phyloP scores from a whole-genome alignment of 164 flowering plant species.

The Vitis labrusca region DNA sequence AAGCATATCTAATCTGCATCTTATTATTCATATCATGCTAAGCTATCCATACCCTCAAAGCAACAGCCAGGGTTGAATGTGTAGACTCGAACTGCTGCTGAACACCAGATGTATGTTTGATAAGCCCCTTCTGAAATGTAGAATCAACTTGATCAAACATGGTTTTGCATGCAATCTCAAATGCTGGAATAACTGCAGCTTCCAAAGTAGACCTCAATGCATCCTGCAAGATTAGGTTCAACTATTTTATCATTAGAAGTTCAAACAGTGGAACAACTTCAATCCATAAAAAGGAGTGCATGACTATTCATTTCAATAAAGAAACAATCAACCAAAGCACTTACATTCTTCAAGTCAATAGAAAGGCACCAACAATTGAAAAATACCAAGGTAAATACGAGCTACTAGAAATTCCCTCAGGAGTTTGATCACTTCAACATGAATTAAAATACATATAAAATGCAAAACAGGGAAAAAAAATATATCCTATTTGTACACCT shows the following conservation, averaged over 20 bases:
- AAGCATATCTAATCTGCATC: neutral
- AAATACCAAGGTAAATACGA: neutral
- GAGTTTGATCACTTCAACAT: neutral
- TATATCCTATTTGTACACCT: too few relatives aligned
- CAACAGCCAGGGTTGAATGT: constrained; percentile 65
- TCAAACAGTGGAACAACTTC: neutral
- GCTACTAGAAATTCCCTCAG: neutral
- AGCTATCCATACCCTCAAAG: constrained; percentile 60
- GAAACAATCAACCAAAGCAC: neutral
- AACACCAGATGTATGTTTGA: constrained; percentile 54
- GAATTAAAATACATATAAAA: neutral
- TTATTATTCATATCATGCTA: neutral
- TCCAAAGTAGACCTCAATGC: constrained; percentile 69
- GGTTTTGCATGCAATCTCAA: constrained; percentile 81
- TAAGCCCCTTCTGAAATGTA: constrained; percentile 73
- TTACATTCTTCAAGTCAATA: neutral
- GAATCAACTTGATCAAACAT: constrained; percentile 90
- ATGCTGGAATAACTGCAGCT: constrained; percentile 73
- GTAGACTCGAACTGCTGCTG: constrained; percentile 71
- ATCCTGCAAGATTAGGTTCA: constrained; percentile 48
- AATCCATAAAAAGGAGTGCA: neutral
- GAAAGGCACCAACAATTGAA: neutral
- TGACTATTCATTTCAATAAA: neutral
- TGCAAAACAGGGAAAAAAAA: too few relatives aligned
- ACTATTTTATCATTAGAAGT: neutral